Conservation (phyloP, 139 green algal genomes). For the Tetraselmis striata region DNA sequence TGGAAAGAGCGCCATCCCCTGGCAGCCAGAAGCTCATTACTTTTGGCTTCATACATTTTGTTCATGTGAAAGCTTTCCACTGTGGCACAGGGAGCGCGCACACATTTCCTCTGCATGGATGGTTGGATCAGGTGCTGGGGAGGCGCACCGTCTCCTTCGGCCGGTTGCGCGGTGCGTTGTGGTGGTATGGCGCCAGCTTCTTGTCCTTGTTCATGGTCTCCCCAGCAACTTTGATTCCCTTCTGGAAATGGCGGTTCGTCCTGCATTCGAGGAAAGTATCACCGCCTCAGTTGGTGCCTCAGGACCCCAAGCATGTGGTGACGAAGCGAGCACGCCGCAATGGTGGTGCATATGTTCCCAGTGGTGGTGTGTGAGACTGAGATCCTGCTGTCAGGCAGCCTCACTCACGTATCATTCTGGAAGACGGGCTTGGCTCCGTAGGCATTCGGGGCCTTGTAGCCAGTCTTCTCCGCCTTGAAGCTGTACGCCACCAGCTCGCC, state of each 20-base stretch:
- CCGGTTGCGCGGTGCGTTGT: constrained; percentile 43
- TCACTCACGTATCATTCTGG: constrained; percentile 28
- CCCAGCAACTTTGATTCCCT: constrained; percentile 20
- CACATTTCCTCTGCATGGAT: background rate
- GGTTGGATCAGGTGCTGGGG: background rate
- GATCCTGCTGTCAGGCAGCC: no score
- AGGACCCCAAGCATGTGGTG: no score
- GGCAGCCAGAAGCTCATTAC: no score
- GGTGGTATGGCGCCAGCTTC: constrained; percentile 43
- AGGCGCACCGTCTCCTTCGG: constrained; percentile 42
- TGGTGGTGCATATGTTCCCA: no score
- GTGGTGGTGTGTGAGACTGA: no score
- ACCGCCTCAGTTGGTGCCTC: no score
- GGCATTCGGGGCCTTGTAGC: constrained; percentile 37
- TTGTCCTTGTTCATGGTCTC: constrained; percentile 24
- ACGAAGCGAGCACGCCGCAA: no score
- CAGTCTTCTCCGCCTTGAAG: constrained; percentile 19
- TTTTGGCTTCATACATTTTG: background rate
- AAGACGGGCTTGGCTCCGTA: constrained; percentile 33
- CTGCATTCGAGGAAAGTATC: constrained; percentile 11
- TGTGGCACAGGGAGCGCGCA: background rate
- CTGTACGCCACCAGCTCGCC: background rate
- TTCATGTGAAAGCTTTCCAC: background rate
- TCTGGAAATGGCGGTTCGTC: constrained; percentile 27
- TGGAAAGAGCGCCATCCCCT: no score